A percentile compares a stretch with the other conserved stretches of the same genome.
These are phyloP conservation scores for Ceriops tagal DNA, from an alignment of 345 rosid genomes.

Conservation along the genomic window DNA sequence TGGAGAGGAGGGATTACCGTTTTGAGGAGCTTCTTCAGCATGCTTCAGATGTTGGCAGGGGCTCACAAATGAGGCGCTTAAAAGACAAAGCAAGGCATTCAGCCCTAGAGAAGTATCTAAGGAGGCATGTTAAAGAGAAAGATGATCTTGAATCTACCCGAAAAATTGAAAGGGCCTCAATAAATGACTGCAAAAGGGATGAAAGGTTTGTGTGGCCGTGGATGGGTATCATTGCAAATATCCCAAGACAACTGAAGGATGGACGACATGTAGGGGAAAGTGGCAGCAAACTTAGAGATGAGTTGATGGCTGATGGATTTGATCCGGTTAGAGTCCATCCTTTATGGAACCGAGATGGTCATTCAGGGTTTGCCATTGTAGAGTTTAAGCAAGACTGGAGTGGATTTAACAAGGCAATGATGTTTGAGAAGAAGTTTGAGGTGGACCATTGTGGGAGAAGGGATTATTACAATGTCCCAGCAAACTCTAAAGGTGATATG, in stretches of 20 bases:
- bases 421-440: constrained; percentile 48
- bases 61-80: constrained; percentile 21
- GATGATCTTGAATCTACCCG: not conserved
- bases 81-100: constrained; percentile 45
- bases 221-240: constrained; percentile 62
- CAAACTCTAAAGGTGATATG: constrained; percentile 29
- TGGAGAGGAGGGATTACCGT: constrained; percentile 28
- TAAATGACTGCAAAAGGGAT: constrained; percentile 7
- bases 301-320: constrained; percentile 48
- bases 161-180: not conserved
- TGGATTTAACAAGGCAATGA: constrained; percentile 55
- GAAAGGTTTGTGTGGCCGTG: constrained; percentile 60
- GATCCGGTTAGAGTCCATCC: constrained; percentile 59
- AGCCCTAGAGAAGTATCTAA: constrained; percentile 47
- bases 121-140: constrained; percentile 29
- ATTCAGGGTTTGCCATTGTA: constrained; percentile 63
- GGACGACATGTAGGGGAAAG: constrained; percentile 56
- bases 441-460: constrained; percentile 40
- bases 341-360: constrained; percentile 50
- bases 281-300: constrained; percentile 50
- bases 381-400: constrained; percentile 56
- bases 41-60: constrained; percentile 26
- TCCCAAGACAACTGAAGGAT: constrained; percentile 33
- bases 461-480: constrained; percentile 28
- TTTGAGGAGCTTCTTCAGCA: constrained; percentile 45